Conservation (phyloP, 2,329 filamentous ascomycete species). For the Blastomyces gilchristii region DNA sequence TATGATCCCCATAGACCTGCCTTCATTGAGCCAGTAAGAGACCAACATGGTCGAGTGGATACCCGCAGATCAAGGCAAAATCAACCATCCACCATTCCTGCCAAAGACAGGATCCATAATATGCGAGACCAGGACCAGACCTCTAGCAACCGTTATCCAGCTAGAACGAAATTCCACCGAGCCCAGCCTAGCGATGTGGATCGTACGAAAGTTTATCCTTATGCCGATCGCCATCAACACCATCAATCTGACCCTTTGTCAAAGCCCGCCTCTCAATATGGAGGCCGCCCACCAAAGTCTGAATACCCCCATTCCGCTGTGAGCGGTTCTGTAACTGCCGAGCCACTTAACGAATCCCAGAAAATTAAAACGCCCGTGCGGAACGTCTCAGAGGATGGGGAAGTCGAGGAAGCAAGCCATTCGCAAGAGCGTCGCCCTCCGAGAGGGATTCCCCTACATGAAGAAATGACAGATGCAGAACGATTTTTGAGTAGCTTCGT, state of each 20-base stretch:
- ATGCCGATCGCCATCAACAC: background rate
- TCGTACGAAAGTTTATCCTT: background rate
- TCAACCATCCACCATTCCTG: background rate
- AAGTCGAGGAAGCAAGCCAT: conserved; percentile 20
- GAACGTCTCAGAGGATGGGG: conserved; percentile 30
- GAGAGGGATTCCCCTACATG: conserved; percentile 13
- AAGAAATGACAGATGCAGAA: conserved; percentile 29
- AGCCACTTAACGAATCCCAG: background rate
- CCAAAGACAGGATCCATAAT: background rate
- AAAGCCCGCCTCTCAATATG: background rate
- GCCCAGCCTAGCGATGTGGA: background rate
- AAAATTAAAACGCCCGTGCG: conserved; percentile 10
- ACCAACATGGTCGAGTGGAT: conserved; percentile 12
- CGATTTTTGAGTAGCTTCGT: conserved; percentile 30
- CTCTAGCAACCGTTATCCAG: background rate
- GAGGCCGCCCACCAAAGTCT: conserved; percentile 2
- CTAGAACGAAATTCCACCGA: background rate
- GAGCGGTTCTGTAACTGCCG: background rate
- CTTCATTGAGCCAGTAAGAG: conserved; percentile 17
- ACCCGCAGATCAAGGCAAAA: conserved; percentile 5
- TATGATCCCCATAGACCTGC: conserved; percentile 39
- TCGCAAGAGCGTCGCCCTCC: conserved; percentile 9
- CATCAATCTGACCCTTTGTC: background rate
- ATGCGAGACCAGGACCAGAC: background rate
- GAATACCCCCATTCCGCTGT: background rate